These are phyloP conservation scores for Cutaneotrichosporon sp. DNA, from an alignment of 1,284 basidiomycete species.

Conservation along the genomic window DNA sequence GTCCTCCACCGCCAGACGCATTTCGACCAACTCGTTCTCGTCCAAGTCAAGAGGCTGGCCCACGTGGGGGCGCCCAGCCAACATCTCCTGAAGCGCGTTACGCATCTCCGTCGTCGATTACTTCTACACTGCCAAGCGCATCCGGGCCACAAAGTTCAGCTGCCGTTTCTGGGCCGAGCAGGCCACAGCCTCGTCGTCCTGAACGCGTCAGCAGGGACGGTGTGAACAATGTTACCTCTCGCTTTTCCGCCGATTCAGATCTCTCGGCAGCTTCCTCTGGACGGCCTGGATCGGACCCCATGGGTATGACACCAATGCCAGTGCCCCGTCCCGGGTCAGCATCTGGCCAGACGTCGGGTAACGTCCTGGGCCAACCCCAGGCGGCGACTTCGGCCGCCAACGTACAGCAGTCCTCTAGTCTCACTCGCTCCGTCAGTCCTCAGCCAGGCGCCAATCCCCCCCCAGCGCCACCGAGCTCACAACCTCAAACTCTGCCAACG, in stretches of 20 bases:
- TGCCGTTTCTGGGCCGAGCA: neutral
- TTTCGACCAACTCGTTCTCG: constrained; percentile 41
- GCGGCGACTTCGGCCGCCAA: neutral
- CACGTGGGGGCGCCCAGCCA: neutral
- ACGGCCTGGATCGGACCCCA: neutral
- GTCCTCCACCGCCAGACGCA: constrained; percentile 46
- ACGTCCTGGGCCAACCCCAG: neutral
- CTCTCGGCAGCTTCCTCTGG: constrained; percentile 8
- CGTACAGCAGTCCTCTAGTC: neutral
- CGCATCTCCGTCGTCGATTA: too few relatives aligned
- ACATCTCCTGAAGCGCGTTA: too few relatives aligned
- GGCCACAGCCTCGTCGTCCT: constrained; percentile 13
- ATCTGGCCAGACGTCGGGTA: neutral
- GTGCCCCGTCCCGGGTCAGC: neutral
- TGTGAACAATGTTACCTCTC: constrained; percentile 20
- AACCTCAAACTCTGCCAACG: neutral
- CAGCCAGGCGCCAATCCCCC: constrained; percentile 17
- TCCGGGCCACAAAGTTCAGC: neutral
- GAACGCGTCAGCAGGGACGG: constrained; percentile 34
- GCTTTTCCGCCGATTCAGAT: constrained; percentile 43
- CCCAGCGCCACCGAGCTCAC: too few relatives aligned
- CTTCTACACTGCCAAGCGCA: too few relatives aligned
- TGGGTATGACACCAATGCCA: neutral
- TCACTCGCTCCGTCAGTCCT: constrained; percentile 40
- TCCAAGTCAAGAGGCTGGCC: neutral